Conservation (phyloP, 768 basidiomycete genomes). For the Boletus rex-veris region DNA sequence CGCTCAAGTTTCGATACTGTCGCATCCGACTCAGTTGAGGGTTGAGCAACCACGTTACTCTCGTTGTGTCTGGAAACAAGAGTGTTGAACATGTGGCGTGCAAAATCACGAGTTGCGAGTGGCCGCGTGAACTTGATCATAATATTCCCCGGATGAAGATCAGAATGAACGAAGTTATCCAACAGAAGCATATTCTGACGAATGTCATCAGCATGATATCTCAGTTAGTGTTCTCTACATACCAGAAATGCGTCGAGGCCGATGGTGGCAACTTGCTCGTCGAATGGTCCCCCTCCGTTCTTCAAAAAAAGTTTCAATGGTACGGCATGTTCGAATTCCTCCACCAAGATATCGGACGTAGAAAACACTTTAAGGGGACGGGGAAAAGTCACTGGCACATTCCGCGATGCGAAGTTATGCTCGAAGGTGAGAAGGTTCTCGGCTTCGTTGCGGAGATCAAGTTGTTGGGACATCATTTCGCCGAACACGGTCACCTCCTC, state of each 20-base stretch:
- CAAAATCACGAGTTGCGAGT: slow-evolving; percentile 59
- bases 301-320: slow-evolving; percentile 83
- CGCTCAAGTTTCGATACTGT: slow-evolving; percentile 70
- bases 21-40: slow-evolving; percentile 45
- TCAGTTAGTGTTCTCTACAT: slow-evolving; percentile 27
- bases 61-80: slow-evolving; percentile 43
- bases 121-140: slow-evolving; percentile 97
- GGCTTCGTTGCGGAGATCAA: slow-evolving; percentile 88
- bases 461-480: slow-evolving; percentile 91
- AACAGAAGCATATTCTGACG: slow-evolving; percentile 92
- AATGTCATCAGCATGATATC: slow-evolving; percentile 1
- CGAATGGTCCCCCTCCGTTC: slow-evolving; percentile 91
- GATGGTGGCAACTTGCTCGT: slow-evolving; percentile 83
- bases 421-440: slow-evolving; percentile 85
- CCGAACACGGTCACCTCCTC: slow-evolving; percentile 97
- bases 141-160: slow-evolving; percentile 92
- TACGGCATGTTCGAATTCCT: slow-evolving; percentile 90
- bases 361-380: slow-evolving; percentile 80
- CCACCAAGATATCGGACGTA: slow-evolving; percentile 79
- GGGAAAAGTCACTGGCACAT: slow-evolving; percentile 85
- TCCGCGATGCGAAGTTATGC: slow-evolving; percentile 75
- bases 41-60: slow-evolving; percentile 19
- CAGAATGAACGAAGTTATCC: slow-evolving; percentile 96
- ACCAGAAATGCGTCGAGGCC: slow-evolving; percentile 96
- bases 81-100: slow-evolving; percentile 56